Conservation (phyloP, 1,139 yeast genomes). For the Pichia sp. region DNA sequence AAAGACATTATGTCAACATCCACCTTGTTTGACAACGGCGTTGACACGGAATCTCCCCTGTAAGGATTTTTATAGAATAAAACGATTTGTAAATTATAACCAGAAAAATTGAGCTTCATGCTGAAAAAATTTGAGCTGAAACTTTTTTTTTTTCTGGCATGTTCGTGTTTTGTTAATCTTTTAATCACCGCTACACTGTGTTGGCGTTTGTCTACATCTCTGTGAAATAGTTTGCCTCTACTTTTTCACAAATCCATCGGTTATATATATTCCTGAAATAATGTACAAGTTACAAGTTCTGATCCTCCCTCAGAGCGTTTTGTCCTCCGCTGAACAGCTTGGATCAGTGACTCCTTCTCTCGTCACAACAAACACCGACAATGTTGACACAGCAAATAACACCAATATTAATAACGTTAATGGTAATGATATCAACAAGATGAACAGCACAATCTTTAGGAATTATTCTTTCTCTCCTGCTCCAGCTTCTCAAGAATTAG, state of each 20-base stretch:
- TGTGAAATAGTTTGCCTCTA: too few species aligned
- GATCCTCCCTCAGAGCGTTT: conserved; percentile 34
- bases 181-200: too few species aligned
- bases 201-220: too few species aligned
- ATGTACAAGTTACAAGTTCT: conserved; percentile 39
- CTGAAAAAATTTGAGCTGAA: too few species aligned
- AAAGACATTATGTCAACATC: conserved; percentile 8
- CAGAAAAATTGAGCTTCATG: too few species aligned
- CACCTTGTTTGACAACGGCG: conserved; percentile 20
- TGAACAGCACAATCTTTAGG: not conserved
- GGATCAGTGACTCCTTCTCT: not conserved
- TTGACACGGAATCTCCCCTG: conserved; percentile 13
- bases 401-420: not conserved
- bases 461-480: conserved; percentile 3
- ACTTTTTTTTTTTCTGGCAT: too few species aligned
- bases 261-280: too few species aligned
- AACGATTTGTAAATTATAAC: too few species aligned
- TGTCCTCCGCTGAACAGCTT: not conserved
- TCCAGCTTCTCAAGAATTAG: not conserved
- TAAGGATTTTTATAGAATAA: too few species aligned
- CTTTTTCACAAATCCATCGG: too few species aligned
- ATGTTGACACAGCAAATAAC: not conserved
- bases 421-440: not conserved
- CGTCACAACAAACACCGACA: not conserved
- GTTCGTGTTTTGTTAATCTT: too few species aligned